A percentile compares a stretch with the other conserved stretches of the same genome.
Evolutionary conservation across 768 basidiomycete genomes (phyloP).

Genomic region (Russula sp.): DNA sequence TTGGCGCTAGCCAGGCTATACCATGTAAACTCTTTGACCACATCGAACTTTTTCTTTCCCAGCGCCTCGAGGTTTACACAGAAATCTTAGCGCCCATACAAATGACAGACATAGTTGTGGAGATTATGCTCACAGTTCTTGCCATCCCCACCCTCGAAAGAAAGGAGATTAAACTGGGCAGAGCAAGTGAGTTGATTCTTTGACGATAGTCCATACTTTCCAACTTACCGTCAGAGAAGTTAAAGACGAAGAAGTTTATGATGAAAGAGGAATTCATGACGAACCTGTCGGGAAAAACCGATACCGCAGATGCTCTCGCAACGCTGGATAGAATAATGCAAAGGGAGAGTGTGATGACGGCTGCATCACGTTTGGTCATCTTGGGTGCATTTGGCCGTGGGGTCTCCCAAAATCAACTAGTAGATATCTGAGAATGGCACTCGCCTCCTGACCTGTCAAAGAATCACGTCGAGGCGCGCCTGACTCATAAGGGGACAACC

Average conservation of each 20-base stretch:
- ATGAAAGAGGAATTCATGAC: too few species aligned
- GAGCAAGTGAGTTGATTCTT: not conserved
- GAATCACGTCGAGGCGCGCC: not conserved
- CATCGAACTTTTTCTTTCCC: too few species aligned
- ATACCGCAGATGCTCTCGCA: too few species aligned
- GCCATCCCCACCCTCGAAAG: not conserved
- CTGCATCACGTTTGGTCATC: too few species aligned
- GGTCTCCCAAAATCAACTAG: not conserved
- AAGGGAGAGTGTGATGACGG: too few species aligned
- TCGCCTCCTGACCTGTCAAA: not conserved
- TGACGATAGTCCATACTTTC: not conserved
- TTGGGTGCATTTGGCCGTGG: too few species aligned
- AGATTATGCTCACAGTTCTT: not conserved
- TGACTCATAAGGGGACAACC: not conserved
- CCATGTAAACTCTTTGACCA: too few species aligned
- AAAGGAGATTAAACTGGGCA: not conserved
- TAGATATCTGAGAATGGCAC: not conserved
- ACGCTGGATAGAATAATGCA: too few species aligned
- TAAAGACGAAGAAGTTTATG: not conserved
- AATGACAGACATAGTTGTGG: not conserved
- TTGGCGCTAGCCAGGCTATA: too few species aligned
- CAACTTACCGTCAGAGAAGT: not conserved
- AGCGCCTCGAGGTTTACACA: too few species aligned
- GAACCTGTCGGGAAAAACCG: not conserved
- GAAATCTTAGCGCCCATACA: too few species aligned